Evolutionary conservation across 495 filamentous ascomycete species (phyloP), one percentile per base, ranked within the genome.

Genomic region (Penicillium ucsense): DNA sequence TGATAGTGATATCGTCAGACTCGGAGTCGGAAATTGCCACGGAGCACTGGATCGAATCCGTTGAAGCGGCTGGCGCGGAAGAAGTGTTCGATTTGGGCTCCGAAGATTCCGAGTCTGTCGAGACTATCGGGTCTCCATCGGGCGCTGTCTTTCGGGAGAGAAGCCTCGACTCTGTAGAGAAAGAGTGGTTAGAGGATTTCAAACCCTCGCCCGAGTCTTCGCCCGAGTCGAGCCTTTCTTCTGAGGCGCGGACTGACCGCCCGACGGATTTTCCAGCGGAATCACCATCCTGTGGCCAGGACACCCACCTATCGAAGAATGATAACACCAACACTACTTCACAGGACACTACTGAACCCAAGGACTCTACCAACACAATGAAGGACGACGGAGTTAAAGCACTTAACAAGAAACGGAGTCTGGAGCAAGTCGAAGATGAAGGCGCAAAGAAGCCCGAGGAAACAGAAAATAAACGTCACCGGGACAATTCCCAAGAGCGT

Each of bases 351-450:
- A 32, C 20, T 20, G 20, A 50, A 35, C 47, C 29, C 4, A 28
- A 10, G 28, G 29, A 8, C 35, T 38, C 33, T 27, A 32, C 37
- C 42, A 29, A 12, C 41, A 10, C 12, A 46, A 45, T 43, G 49
- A 56, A 51, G 36, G 51, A 55, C 31, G 54, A 52, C 10, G 38
- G 47, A 10, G 29, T 45, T 4, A 61, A 64, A 11, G 55, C 48
- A 10, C 49, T 59, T 6, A 70, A 64, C 50, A 78, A 75, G 60
- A 79, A 79, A 52, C 58, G 76, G 43, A 79, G 75, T 53, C 49
- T 68, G 39, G 76, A 78, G 39, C 71, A 77, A 43, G 57, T 78
- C 32, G 72, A 77, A 48, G 63, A 66, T 35, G 74, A 72, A 27
- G 48, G 49, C 9, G 36, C 56, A 1, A 61, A 66, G 46, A 44